Evolutionary conservation across 805 yeast genomes (phyloP), one percentile per base, ranked within the genome.

Genomic region (Tetrapisispora namnaoensis): DNA sequence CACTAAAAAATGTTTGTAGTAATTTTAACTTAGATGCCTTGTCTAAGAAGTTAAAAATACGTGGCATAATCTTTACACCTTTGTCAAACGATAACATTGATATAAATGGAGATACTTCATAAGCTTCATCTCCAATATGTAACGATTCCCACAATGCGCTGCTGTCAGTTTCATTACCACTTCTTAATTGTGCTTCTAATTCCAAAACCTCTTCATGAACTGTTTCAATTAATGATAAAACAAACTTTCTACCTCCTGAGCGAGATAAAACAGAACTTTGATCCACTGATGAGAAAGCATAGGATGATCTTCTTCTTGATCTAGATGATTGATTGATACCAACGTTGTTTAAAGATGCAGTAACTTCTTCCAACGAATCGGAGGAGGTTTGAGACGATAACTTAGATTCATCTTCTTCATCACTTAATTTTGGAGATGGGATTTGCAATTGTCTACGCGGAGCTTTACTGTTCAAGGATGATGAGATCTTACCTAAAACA

Each of bases 361-460:
- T 59, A 22, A 61, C 68, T 27, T 61, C 68, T 42, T 62, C 62
- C 18, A 63, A 51, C 2, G 60, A 61, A n/a, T 62, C 55, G 18
- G 59, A 54, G 10, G 53, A 51, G 8, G 55, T 52, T 21, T 56
- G 54, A 10, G 62, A 52, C 14, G 42, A 38, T 37, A 52, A 49
- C 45, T 55, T 59, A n/a, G 44, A 28, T 56, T 72, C 71, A 61
- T 77, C 74, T 60, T 75, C 79, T 53, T 72, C 73, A 47, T 75
- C 73, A 53, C 50, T 53, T 11, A 50, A 51, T 37, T 49, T 57
- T 18, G 57, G 57, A 22, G 57, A 44, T 20, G 77, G 72, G 47
- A 82, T 73, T 55, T 82, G 88, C 62, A 90, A 74, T 59, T 86
- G 88, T 65, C 83, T 88, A 71, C 96, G 81, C 53, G 96, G 97